Evolutionary conservation across 306 rosid genomes (phyloP).

Genomic region (Trifolium pratense): DNA sequence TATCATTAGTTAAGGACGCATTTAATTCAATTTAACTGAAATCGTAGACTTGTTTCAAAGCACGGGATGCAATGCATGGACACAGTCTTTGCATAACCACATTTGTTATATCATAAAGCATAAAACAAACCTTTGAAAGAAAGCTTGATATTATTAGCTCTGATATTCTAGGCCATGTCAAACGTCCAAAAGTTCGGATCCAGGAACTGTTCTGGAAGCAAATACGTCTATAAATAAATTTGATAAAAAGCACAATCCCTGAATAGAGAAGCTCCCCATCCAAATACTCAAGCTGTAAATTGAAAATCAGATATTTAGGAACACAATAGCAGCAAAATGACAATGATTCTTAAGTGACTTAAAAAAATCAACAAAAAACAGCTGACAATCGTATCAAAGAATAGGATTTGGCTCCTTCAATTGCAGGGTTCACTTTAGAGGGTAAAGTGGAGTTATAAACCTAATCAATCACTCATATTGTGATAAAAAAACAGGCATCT

Average conservation of each 20-base stretch:
- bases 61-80: slow-evolving; percentile 22
- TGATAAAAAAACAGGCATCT: neutral
- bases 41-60: slow-evolving; percentile 33
- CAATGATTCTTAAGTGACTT: slow-evolving; percentile 13
- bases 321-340: slow-evolving; percentile 39
- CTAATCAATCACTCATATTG: neutral
- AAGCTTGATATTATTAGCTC: slow-evolving; percentile 82
- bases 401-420: slow-evolving; percentile 14
- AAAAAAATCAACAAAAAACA: slow-evolving; percentile 11
- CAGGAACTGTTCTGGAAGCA: slow-evolving; percentile 74
- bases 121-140: slow-evolving; percentile 79
- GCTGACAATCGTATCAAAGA: neutral
- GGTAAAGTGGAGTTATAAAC: slow-evolving; percentile 21
- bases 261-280: slow-evolving; percentile 75
- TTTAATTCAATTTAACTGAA: slow-evolving; percentile 37
- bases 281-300: slow-evolving; percentile 61
- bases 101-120: slow-evolving; percentile 17
- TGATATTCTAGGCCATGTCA: slow-evolving; percentile 94
- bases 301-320: slow-evolving; percentile 39
- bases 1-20: slow-evolving; percentile 20
- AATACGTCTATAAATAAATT: slow-evolving; percentile 63
- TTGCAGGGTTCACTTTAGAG: neutral
- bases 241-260: slow-evolving; percentile 61
- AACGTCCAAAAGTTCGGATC: slow-evolving; percentile 79
- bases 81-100: slow-evolving; percentile 26